Conservation (phyloP, 2,329 filamentous ascomycete genomes). For the Dactylellina haptotyla region DNA sequence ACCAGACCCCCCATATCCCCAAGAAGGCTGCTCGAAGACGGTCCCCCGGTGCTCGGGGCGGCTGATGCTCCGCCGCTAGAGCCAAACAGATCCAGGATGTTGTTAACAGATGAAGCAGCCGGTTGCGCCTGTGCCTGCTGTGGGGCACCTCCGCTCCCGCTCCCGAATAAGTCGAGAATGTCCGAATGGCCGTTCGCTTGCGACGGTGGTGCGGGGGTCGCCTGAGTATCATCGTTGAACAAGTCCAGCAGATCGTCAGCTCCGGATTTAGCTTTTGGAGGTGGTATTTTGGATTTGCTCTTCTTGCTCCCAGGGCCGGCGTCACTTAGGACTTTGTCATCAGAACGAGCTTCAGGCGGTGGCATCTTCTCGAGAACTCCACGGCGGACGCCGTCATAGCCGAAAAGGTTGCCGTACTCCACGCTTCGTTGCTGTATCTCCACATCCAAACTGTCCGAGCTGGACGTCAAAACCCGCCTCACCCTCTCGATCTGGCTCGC, state of each 20-base stretch:
- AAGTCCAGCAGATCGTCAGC: slow-evolving; percentile 61
- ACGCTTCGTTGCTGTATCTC: slow-evolving; percentile 96
- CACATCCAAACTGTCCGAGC: slow-evolving; percentile 88
- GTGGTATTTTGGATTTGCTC: slow-evolving; percentile 68
- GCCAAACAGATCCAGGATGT: slow-evolving; percentile 92
- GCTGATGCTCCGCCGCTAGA: slow-evolving; percentile 62
- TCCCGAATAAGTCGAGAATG: slow-evolving; percentile 43
- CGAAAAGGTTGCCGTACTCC: slow-evolving; percentile 95
- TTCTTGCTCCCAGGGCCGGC: slow-evolving; percentile 70
- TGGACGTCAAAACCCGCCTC: slow-evolving; percentile 77
- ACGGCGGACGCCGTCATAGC: slow-evolving; percentile 82
- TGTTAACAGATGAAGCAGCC: slow-evolving; percentile 62
- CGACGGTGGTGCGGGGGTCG: slow-evolving; percentile 58
- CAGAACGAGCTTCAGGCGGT: slow-evolving; percentile 93
- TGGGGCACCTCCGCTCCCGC: slow-evolving; percentile 50
- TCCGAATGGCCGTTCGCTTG: slow-evolving; percentile 71
- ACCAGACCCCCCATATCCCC: slow-evolving; percentile 69
- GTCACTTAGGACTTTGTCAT: slow-evolving; percentile 88
- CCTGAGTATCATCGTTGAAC: slow-evolving; percentile 39
- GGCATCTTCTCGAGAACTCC: slow-evolving; percentile 99
- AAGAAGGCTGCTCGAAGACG: slow-evolving; percentile 64
- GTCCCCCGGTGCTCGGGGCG: slow-evolving; percentile 63
- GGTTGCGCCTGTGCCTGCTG: slow-evolving; percentile 58
- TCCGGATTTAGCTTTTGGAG: slow-evolving; percentile 57
- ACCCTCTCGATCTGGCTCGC: slow-evolving; percentile 86